These are phyloP conservation scores for Byssochlamys sp. DNA, from an alignment of 2,329 filamentous ascomycete species.

Conservation along the genomic window DNA sequence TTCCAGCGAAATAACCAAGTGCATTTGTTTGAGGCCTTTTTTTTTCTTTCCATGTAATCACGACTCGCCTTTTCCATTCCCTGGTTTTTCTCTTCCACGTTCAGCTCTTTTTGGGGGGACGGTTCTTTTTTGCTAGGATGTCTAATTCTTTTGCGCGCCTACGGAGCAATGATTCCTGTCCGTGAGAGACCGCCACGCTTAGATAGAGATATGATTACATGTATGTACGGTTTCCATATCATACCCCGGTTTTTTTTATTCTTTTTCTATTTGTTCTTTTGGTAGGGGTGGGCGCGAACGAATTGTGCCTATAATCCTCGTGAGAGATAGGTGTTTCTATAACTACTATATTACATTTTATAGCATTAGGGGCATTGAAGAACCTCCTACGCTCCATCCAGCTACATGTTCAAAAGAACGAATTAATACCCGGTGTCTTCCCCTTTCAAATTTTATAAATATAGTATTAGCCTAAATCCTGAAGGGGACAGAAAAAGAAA, in stretches of 20 bases:
- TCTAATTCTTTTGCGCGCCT: background rate
- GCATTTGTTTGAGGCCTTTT: slow-evolving; percentile 3
- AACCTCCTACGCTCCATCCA: background rate
- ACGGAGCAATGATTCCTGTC: background rate
- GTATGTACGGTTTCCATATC: background rate
- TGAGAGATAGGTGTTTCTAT: no score
- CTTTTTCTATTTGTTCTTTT: background rate
- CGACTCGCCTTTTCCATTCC: background rate
- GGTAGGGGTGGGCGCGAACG: background rate
- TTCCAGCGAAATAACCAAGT: slow-evolving; percentile 30
- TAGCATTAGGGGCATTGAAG: no score
- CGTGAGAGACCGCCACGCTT: background rate
- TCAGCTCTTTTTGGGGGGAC: background rate
- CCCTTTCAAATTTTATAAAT: background rate
- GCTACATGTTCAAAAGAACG: background rate
- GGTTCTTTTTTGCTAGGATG: background rate
- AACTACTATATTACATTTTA: no score
- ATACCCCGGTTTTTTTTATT: background rate
- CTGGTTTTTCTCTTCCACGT: background rate
- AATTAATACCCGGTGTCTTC: background rate
- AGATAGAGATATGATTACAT: background rate
- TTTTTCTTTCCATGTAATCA: background rate
- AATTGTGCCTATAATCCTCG: no score
- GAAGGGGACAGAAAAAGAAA: background rate
- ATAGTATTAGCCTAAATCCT: background rate